Evolutionary conservation across 352 stramenopile genomes (phyloP), one percentile per base, ranked within the genome.

Genomic region (Pelagophyceae sp.): DNA sequence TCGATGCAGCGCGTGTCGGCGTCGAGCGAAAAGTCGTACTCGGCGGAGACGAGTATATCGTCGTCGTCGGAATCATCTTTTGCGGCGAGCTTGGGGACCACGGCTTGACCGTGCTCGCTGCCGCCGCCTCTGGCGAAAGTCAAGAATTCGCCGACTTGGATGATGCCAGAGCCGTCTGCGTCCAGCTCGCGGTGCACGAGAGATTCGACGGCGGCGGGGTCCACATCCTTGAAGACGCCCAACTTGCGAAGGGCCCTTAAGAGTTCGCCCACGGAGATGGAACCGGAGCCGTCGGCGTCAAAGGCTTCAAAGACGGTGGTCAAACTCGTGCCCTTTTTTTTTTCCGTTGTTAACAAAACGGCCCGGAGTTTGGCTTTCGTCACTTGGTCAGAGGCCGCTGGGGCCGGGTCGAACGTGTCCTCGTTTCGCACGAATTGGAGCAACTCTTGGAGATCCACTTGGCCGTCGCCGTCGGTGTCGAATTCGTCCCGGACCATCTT

Each of bases 21-120:
- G 78, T 96, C 89, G 17, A 81, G 78, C 64, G 85, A 83, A 79
- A 94, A 96, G 1, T 88, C 71, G 77, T 96, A 96, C 71, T 90
- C 87, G 11, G 2, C 29, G 5, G 80, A 80, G 19, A 72, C n/a
- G 11, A 74, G 38, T 11, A 81, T 54, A 23, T 77, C 32, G 25
- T 82, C 69, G n/a, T 77, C 32, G 19, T 80, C 65, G n/a, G 25
- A 25, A 33, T 83, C 79, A 5, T 79, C 77, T 1, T 82, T 70
- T 20, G 50, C n/a, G 31, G 54, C 32, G 15, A 6, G 2, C 38
- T 17, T 17, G 11, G 67, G 38, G 33, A 31, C 74, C 20, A 11
- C 76, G 50, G 35, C 51, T n/a, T n/a, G n/a, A n/a, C n/a, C 76
- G 3, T 78, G 23, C 25, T 71, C 76, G 25, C 65, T 35, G 23